Evolutionary conservation across 2,329 filamentous ascomycete genomes (phyloP).

Genomic region (Neonectria hederae): DNA sequence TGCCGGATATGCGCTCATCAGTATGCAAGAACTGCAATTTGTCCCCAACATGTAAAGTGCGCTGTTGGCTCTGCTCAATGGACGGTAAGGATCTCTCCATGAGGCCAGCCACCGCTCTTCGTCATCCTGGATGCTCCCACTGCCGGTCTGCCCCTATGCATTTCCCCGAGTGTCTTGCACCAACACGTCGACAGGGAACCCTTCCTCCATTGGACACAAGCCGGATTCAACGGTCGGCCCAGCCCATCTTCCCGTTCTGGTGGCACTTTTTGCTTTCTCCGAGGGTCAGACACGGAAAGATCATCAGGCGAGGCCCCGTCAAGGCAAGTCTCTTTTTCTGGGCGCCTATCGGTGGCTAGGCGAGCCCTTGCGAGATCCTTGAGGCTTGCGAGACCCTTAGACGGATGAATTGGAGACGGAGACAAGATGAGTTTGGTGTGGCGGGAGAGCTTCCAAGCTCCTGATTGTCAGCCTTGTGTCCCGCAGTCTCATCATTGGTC

Average conservation of each 20-base stretch:
- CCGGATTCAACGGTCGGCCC: background rate
- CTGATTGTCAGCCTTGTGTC: slow-evolving; percentile 32
- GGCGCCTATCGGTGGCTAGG: background rate
- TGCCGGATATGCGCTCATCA: background rate
- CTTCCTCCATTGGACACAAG: background rate
- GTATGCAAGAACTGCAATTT: background rate
- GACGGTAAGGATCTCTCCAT: background rate
- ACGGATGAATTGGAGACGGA: background rate
- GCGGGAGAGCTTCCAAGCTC: background rate
- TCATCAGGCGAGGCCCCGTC: slow-evolving; percentile 8
- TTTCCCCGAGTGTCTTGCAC: slow-evolving; percentile 2
- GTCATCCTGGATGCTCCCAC: slow-evolving; percentile 10
- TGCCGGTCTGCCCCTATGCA: slow-evolving; percentile 14
- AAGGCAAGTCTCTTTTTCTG: background rate
- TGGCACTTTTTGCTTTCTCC: background rate
- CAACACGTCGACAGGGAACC: slow-evolving; percentile 8
- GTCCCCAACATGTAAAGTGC: background rate
- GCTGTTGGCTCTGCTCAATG: slow-evolving; percentile 3
- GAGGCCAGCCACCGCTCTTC: slow-evolving; percentile 4
- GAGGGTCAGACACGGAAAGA: background rate
- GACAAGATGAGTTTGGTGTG: background rate
- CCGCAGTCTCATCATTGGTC: slow-evolving; percentile 23
- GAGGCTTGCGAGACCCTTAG: background rate
- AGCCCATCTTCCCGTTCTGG: slow-evolving; percentile 6
- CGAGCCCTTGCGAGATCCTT: background rate